Conservation (phyloP, 768 basidiomycete species). For the Serendipita sp. region DNA sequence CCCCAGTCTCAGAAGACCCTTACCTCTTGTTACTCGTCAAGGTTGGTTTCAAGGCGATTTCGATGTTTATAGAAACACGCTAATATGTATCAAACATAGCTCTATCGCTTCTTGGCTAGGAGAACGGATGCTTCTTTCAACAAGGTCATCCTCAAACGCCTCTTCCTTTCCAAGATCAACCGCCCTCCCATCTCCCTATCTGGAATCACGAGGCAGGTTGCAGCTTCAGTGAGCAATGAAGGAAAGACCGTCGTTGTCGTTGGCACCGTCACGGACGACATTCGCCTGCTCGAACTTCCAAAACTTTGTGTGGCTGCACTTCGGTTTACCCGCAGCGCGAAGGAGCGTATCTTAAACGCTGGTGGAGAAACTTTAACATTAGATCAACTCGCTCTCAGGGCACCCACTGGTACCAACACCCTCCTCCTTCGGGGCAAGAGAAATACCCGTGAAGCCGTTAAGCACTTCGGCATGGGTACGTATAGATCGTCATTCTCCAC, state of each 20-base stretch:
- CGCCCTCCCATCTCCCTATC: conserved; percentile 93
- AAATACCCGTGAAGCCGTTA: conserved; percentile 86
- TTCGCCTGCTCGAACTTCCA: conserved; percentile 69
- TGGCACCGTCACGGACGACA: conserved; percentile 89
- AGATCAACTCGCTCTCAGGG: conserved; percentile 88
- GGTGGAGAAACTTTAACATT: conserved; percentile 91
- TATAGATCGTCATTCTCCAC: conserved; percentile 3
- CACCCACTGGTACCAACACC: conserved; percentile 91
- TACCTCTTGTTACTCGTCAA: conserved; percentile 97
- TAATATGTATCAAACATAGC: conserved; percentile 28
- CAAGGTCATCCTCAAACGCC: conserved; percentile 90
- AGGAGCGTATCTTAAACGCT: conserved; percentile 86
- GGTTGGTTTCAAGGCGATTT: conserved; percentile 29
- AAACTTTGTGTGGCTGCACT: conserved; percentile 89
- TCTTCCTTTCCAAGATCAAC: conserved; percentile 96
- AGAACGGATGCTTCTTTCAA: conserved; percentile 93
- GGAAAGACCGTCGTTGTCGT: conserved; percentile 81
- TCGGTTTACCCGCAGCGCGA: conserved; percentile 81
- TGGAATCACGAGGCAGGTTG: conserved; percentile 71
- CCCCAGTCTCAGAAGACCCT: conserved; percentile 97
- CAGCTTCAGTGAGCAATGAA: conserved; percentile 41
- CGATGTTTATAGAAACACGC: conserved; percentile 7
- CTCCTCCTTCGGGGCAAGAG: conserved; percentile 82
- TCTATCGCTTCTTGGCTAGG: conserved; percentile 97
- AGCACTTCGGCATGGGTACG: conserved; percentile 91